Percentiles rank a stretch among this genome's conserved stretches.
Conservation (phyloP, 2,329 filamentous ascomycete species). For the Cladosporium sp. region DNA sequence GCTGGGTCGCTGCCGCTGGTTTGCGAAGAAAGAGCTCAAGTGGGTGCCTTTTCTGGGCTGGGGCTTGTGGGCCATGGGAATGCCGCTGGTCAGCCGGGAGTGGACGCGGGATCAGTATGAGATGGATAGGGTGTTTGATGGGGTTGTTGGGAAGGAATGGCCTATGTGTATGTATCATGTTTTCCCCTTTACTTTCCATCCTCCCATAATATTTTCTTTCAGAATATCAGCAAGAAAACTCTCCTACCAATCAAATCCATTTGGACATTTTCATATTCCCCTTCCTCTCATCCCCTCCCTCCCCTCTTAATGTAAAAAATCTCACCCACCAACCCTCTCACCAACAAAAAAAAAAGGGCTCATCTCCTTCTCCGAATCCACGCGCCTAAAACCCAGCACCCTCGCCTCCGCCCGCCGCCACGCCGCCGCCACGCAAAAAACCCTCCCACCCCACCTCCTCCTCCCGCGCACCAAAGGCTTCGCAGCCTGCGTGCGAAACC, state of each 20-base stretch:
- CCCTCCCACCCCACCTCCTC: constrained; percentile 53
- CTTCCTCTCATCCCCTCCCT: not conserved
- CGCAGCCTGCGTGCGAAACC: constrained; percentile 53
- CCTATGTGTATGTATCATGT: constrained; percentile 50
- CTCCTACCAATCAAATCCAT: not conserved
- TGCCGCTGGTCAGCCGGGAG: constrained; percentile 58
- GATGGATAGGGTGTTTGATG: constrained; percentile 53
- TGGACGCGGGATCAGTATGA: constrained; percentile 55
- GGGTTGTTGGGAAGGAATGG: constrained; percentile 49
- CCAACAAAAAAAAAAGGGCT: constrained; percentile 46
- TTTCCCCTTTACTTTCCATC: not conserved
- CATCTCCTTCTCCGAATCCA: constrained; percentile 61
- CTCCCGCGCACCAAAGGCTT: constrained; percentile 60
- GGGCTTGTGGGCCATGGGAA: constrained; percentile 61
- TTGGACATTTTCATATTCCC: not conserved
- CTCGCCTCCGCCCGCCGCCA: constrained; percentile 47
- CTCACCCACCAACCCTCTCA: not conserved
- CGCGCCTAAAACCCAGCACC: constrained; percentile 53
- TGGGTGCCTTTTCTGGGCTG: constrained; percentile 59
- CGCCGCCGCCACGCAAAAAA: constrained; percentile 48
- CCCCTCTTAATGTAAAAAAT: not conserved
- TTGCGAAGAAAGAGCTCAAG: constrained; percentile 56
- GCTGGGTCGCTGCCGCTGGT: constrained; percentile 59
- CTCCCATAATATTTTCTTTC: not conserved
- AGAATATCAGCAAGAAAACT: not conserved